phyloP scores from a whole-genome alignment of 257 asterid species.

The Perilla frutescens region DNA sequence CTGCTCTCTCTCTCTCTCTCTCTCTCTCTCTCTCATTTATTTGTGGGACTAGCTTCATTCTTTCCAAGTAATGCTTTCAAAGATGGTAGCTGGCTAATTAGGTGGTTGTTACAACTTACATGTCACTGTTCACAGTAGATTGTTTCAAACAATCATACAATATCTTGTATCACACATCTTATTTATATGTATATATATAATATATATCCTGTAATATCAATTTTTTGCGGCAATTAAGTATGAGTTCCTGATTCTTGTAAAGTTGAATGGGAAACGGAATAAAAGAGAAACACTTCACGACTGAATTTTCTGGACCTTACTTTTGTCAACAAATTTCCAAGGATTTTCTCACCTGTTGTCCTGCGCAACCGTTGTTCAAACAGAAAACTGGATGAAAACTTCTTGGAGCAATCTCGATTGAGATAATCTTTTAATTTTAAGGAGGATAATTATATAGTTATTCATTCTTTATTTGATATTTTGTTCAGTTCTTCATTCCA shows the following conservation, averaged over 20 bases:
- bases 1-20: neutral
- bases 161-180: constrained; percentile 33
- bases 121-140: constrained; percentile 31
- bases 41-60: constrained; percentile 30
- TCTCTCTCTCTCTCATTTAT: neutral
- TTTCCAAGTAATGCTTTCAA: constrained; percentile 30
- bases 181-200: constrained; percentile 41
- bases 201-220: constrained; percentile 34
- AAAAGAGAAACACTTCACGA: no score
- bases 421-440: no score
- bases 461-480: no score
- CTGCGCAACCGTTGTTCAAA: no score
- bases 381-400: no score
- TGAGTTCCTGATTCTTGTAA: neutral
- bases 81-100: constrained; percentile 36
- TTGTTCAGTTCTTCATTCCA: no score
- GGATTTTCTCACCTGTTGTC: neutral
- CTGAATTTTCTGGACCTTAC: neutral
- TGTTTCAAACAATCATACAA: constrained; percentile 33
- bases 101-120: constrained; percentile 22
- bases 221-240: neutral
- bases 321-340: no score
- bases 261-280: neutral
- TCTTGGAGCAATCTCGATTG: no score
- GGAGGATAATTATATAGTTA: no score